These are phyloP conservation scores for Stenogyne calaminthoides DNA, from an alignment of 305 asterid genomes.

Conservation along the genomic window DNA sequence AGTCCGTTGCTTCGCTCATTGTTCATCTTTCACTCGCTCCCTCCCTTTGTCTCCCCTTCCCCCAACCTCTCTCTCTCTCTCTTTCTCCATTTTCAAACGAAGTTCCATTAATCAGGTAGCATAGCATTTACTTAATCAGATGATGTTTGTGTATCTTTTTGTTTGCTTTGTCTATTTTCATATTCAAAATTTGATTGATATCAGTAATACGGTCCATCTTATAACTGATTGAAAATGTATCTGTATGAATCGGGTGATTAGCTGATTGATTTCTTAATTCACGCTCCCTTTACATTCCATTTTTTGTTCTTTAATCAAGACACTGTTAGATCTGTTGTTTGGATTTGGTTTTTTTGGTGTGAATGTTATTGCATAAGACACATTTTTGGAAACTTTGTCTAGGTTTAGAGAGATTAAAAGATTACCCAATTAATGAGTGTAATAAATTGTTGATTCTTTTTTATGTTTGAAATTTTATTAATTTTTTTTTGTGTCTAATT, in stretches of 20 bases:
- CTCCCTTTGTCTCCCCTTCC: conserved; percentile 1
- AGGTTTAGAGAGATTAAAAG: conserved; percentile 21
- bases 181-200: conserved; percentile 20
- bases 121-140: conserved; percentile 9
- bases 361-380: conserved; percentile 1
- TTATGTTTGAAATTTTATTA: neutral
- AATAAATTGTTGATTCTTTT: conserved; percentile 2
- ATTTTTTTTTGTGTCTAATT: neutral
- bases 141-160: conserved; percentile 13
- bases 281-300: conserved; percentile 1
- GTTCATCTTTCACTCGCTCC: neutral
- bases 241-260: conserved; percentile 5
- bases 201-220: neutral
- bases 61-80: too few species aligned
- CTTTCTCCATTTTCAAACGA: neutral
- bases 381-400: neutral
- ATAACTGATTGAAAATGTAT: conserved; percentile 27
- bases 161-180: conserved; percentile 22
- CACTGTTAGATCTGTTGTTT: conserved; percentile 38
- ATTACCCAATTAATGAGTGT: conserved; percentile 17
- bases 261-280: conserved; percentile 16
- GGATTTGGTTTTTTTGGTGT: conserved; percentile 8
- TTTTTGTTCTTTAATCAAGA: conserved; percentile 6
- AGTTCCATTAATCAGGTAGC: conserved; percentile 28
- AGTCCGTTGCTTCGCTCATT: conserved; percentile 1